Base-by-base conservation (phyloP, 768 basidiomycete species). In the Amyloporia xantha region DNA sequence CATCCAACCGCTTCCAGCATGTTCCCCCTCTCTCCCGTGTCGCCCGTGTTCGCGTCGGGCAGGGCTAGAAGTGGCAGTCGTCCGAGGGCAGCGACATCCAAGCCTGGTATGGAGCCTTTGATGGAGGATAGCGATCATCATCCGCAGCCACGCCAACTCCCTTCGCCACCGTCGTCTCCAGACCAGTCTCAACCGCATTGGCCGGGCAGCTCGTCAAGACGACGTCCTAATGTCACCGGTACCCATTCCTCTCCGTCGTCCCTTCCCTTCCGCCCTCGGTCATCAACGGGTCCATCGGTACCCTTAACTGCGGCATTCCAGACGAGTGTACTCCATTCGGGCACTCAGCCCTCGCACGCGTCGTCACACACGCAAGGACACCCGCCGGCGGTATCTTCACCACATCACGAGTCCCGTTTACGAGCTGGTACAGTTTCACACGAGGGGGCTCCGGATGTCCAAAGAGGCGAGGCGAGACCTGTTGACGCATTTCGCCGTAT, bases 141-240 rank as follows among this genome's bases (percentile, higher is more conserved):
- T 5, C 47, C 58, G 11, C 53, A 44, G 15, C 56, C 59, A 24
- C 49, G 60, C 17, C 62, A 63, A 48, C 55, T 61, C 28, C 62
- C 62, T 19, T 63, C 62, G 33, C 62, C 62, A 25, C 62, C 62
- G 20, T 57, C 58, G 25, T 63, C 62, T 5, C 62, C 62, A 1
- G 57, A 58, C 47, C 50, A 52, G 38, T 33, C 28, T 12, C 52
- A 52, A 27, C 48, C 49, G 5, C 52, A 52, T 28, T 55, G 47
- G 48, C 51, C 51, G 9, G 43, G 42, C 48, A 47, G 39, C 25
- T 26, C 48, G 11, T 37, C 37, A 5, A 49, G 52, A n/a, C 48
- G 54, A 17, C 54, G 62, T 4, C 62, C 59, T n/a, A 50, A 53
- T 25, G 56, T 59, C 12, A 52, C 50, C 19, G 43, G 47, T 6